Conservation (phyloP, 768 basidiomycete species). For the Lactarius sanguifluus region DNA sequence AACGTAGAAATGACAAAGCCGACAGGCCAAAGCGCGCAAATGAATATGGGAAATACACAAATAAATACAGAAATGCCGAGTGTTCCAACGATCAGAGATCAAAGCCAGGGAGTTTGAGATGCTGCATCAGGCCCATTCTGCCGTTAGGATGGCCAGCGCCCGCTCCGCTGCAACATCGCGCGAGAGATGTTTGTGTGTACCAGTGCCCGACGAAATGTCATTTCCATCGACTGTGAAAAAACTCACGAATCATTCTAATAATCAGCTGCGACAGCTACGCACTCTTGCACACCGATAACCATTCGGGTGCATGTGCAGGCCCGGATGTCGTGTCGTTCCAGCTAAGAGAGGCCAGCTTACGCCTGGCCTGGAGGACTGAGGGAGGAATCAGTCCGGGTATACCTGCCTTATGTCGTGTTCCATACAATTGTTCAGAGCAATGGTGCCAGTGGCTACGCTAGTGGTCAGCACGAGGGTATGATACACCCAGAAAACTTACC, state of each 20-base stretch:
- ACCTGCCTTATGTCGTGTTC: neutral
- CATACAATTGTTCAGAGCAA: conserved; percentile 31
- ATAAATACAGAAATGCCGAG: conserved; percentile 11
- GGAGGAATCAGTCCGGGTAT: conserved; percentile 6
- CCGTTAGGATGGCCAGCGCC: conserved; percentile 21
- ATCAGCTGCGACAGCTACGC: conserved; percentile 9
- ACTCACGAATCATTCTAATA: neutral
- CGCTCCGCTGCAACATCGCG: conserved; percentile 21
- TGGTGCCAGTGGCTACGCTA: conserved; percentile 25
- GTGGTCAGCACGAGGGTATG: conserved; percentile 12
- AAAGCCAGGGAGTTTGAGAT: neutral
- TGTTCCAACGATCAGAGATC: neutral
- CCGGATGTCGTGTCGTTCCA: conserved; percentile 46
- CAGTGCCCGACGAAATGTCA: conserved; percentile 20
- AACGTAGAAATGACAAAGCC: conserved; percentile 16
- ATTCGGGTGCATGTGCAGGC: conserved; percentile 42
- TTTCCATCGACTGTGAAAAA: conserved; percentile 25
- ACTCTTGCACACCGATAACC: conserved; percentile 63
- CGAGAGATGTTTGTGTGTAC: conserved; percentile 26
- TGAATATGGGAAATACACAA: conserved; percentile 7
- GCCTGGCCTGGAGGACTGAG: conserved; percentile 41
- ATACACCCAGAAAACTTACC: conserved; percentile 11
- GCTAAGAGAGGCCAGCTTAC: conserved; percentile 38
- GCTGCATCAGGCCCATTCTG: conserved; percentile 5
- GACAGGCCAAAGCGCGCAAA: neutral